A percentile compares a stretch with the other conserved stretches of the same genome.
Evolutionary conservation across 176 grass and related monocot species (phyloP).

Genomic region (Cymbopogon citratus): DNA sequence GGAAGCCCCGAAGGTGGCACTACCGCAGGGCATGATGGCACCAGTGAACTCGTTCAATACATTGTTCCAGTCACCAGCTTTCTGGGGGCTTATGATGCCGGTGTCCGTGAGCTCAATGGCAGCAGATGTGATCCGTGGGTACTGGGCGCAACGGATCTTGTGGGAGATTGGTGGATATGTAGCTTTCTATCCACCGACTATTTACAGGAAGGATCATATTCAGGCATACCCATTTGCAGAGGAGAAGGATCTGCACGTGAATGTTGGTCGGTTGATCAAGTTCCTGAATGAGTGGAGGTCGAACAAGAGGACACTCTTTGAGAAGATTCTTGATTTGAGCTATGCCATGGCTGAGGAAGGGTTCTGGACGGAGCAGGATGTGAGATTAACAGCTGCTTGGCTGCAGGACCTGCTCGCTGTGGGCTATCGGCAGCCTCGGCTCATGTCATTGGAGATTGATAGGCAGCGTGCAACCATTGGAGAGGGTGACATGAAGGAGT

Average conservation of each 20-base stretch:
- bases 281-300: constrained; percentile 86
- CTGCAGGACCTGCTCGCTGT: constrained; percentile 81
- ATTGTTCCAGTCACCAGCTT: constrained; percentile 82
- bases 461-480: constrained; percentile 80
- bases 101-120: constrained; percentile 95
- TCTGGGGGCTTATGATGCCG: constrained; percentile 94
- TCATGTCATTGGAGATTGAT: constrained; percentile 91
- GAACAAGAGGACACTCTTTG: constrained; percentile 73
- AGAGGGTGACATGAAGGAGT: constrained; percentile 87
- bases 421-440: constrained; percentile 86
- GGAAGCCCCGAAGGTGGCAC: constrained; percentile 73
- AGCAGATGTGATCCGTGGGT: constrained; percentile 91
- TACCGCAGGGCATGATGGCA: constrained; percentile 91
- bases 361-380: constrained; percentile 86
- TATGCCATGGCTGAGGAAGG: constrained; percentile 95
- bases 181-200: constrained; percentile 82
- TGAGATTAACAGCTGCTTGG: constrained; percentile 88
- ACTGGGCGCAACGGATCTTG: constrained; percentile 85
- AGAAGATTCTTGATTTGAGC: constrained; percentile 88
- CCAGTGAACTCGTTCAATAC: constrained; percentile 97
- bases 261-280: constrained; percentile 84
- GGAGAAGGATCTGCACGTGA: constrained; percentile 96
- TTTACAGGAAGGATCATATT: constrained; percentile 74
- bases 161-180: constrained; percentile 97
- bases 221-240: constrained; percentile 75